Percentiles rank a stretch among this genome's conserved stretches.
phyloP scores from a whole-genome alignment of 139 green algal species.

The Haematococcus sp. region DNA sequence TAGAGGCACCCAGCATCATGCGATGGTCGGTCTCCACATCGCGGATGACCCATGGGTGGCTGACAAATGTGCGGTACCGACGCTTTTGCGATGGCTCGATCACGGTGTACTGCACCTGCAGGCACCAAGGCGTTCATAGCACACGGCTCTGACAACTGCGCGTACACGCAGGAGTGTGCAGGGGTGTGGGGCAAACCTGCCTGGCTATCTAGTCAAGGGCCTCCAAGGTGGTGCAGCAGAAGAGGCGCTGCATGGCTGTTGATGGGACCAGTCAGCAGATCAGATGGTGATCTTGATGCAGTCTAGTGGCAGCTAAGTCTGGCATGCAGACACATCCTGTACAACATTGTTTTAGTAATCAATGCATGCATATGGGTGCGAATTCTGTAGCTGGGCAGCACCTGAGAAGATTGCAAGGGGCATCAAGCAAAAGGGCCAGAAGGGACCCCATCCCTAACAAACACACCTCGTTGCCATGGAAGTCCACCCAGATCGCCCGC shows the following conservation, averaged over 20 bases:
- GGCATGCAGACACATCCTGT: constrained; percentile 20
- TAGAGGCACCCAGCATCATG: constrained; percentile 35
- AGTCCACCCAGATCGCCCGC: constrained; percentile 44
- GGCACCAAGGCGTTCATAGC: too few relatives aligned
- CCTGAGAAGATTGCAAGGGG: too few relatives aligned
- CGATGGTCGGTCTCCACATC: constrained; percentile 22
- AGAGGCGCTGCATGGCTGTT: too few relatives aligned
- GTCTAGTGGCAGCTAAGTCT: too few relatives aligned
- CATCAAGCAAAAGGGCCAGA: background rate
- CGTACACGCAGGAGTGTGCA: too few relatives aligned
- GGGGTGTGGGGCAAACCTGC: too few relatives aligned
- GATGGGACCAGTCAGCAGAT: too few relatives aligned
- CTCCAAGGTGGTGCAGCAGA: too few relatives aligned
- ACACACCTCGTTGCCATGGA: constrained; percentile 31
- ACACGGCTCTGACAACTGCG: too few relatives aligned
- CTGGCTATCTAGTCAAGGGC: too few relatives aligned
- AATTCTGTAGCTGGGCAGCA: background rate
- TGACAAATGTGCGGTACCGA: constrained; percentile 36
- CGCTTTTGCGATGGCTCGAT: constrained; percentile 3
- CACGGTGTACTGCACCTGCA: constrained; percentile 22
- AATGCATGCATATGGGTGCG: background rate
- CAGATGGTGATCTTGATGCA: too few relatives aligned
- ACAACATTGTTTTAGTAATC: background rate
- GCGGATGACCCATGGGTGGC: constrained; percentile 52
- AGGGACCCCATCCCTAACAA: background rate